Evolutionary conservation across 371 early-diverging fungal species (phyloP).

Genomic region (Nematocida sp.): DNA sequence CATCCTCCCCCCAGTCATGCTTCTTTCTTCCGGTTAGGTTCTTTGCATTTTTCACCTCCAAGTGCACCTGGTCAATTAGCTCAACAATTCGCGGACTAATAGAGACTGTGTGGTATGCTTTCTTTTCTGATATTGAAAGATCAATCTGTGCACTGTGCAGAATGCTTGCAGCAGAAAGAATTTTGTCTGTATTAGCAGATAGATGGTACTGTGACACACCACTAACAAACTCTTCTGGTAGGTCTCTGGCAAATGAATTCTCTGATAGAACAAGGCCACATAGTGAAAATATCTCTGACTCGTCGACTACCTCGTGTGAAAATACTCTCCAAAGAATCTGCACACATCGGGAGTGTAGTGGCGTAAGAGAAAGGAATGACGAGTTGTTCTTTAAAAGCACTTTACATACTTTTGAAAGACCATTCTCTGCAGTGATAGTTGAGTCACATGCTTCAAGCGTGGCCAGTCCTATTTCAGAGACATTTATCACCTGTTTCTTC

Average conservation of each 20-base stretch:
- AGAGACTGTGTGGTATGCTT: background rate
- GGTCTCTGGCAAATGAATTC: background rate
- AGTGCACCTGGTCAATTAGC: constrained; percentile 13
- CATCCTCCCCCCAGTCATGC: constrained; percentile 49
- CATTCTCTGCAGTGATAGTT: background rate
- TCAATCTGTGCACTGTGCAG: constrained; percentile 10
- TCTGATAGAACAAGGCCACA: background rate
- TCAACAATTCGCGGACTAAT: background rate
- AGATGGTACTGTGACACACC: background rate
- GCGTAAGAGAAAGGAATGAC: constrained; percentile 44
- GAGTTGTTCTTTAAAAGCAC: background rate
- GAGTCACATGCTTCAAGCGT: background rate
- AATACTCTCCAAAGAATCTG: constrained; percentile 20
- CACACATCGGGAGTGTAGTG: constrained; percentile 25
- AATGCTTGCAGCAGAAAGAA: background rate
- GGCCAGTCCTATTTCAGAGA: constrained; percentile 20
- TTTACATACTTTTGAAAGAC: background rate
- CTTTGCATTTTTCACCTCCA: constrained; percentile 17
- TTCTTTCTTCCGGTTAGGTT: constrained; percentile 4
- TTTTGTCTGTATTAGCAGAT: background rate
- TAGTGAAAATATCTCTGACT: background rate
- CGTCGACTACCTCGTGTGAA: background rate
- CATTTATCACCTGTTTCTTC: constrained; percentile 13
- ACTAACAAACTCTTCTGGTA: background rate
- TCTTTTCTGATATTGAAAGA: background rate